Conservation (phyloP, 805 yeast genomes). For the Barnettozyma botsteinii region DNA sequence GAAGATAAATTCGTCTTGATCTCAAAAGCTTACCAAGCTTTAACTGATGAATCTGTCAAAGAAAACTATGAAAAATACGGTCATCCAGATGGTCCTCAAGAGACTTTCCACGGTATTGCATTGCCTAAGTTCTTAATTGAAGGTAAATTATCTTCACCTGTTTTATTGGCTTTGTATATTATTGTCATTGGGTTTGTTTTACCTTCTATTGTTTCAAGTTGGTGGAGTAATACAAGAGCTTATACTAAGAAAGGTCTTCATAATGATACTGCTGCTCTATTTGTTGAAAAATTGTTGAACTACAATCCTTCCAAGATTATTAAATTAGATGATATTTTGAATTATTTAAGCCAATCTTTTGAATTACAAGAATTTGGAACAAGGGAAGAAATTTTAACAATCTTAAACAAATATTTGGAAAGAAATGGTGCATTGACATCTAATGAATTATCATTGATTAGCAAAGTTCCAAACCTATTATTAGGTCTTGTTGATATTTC, state of each 20-base stretch:
- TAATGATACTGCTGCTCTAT: constrained; percentile 73
- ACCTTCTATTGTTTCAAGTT: constrained; percentile 74
- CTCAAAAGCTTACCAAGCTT: constrained; percentile 88
- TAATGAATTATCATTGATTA: constrained; percentile 48
- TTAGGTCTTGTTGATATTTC: constrained; percentile 77
- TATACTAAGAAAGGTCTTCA: constrained; percentile 81
- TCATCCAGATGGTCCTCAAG: constrained; percentile 97
- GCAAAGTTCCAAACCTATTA: constrained; percentile 60
- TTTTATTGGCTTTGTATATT: constrained; percentile 62
- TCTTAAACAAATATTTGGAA: constrained; percentile 53
- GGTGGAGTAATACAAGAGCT: constrained; percentile 85
- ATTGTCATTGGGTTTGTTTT: constrained; percentile 68
- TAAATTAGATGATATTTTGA: constrained; percentile 49
- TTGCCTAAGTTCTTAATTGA: constrained; percentile 88
- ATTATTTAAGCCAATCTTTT: constrained; percentile 56
- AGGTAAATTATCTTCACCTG: constrained; percentile 57
- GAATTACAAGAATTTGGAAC: constrained; percentile 52
- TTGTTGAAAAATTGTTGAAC: constrained; percentile 68
- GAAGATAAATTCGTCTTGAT: constrained; percentile 78
- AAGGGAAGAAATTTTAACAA: constrained; percentile 41
- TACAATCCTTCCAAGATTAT: constrained; percentile 61
- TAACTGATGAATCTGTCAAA: constrained; percentile 82
- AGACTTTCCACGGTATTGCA: constrained; percentile 87
- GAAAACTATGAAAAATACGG: constrained; percentile 85
- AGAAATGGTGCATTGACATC: constrained; percentile 35